Percentiles rank a stretch among this genome's conserved stretches.
phyloP scores from a whole-genome alignment of 768 basidiomycete genomes.

The Suillus brevipes region DNA sequence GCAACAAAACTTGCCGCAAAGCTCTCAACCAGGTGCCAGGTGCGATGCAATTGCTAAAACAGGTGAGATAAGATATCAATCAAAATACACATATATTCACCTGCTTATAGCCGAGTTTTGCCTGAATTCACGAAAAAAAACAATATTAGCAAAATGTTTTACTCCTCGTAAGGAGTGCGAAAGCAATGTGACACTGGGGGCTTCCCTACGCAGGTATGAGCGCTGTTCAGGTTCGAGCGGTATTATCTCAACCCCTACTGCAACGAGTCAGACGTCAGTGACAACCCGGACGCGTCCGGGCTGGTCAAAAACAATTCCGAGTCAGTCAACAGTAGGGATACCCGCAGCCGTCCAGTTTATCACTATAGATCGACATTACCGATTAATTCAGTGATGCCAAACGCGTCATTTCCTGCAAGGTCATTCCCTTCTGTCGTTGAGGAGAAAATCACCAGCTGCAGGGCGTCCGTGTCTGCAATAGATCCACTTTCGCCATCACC shows the following conservation, averaged over 20 bases:
- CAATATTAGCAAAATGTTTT: constrained; percentile 49
- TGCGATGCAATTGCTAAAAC: constrained; percentile 78
- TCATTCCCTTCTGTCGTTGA: constrained; percentile 29
- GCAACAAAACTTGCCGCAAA: constrained; percentile 88
- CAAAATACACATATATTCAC: constrained; percentile 35
- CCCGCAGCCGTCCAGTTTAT: constrained; percentile 84
- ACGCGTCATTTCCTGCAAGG: constrained; percentile 31
- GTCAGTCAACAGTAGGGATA: constrained; percentile 57
- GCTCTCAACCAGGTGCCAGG: constrained; percentile 80
- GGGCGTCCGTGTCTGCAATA: constrained; percentile 44
- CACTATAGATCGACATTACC: constrained; percentile 76
- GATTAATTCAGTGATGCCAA: constrained; percentile 40
- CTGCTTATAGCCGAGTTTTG: constrained; percentile 78
- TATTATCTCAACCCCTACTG: constrained; percentile 88
- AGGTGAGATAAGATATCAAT: constrained; percentile 9
- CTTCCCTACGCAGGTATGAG: constrained; percentile 99
- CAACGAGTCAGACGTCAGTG: constrained; percentile 22
- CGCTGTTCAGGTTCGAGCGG: constrained; percentile 98
- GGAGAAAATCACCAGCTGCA: constrained; percentile 55
- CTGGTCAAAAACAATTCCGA: constrained; percentile 20
- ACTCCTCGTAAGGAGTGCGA: constrained; percentile 41
- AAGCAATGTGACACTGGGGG: constrained; percentile 66
- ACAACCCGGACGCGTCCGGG: constrained; percentile 18
- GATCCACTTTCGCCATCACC: constrained; percentile 27
- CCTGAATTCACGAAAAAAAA: constrained; percentile 42